These are phyloP conservation scores for Melocanna baccifera DNA, from an alignment of 176 grass and related monocot genomes.

Conservation along the genomic window DNA sequence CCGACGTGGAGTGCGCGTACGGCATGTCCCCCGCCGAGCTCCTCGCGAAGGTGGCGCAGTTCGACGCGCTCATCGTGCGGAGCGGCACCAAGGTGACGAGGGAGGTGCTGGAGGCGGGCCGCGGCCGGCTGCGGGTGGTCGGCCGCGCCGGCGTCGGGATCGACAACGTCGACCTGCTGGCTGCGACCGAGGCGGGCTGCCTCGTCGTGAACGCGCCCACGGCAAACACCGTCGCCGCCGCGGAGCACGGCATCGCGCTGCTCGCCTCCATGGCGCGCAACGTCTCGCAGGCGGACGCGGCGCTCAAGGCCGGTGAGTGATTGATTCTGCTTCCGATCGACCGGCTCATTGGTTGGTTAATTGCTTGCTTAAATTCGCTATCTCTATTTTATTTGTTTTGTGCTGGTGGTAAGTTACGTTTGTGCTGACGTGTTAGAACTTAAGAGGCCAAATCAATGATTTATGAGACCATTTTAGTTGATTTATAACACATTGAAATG, in stretches of 20 bases:
- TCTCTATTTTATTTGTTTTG: neutral
- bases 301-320: slow-evolving; percentile 63
- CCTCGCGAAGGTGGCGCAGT: slow-evolving; percentile 43
- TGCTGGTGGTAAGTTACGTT: neutral
- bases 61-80: slow-evolving; percentile 72
- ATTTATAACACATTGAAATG: neutral
- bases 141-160: slow-evolving; percentile 75
- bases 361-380: neutral
- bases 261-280: slow-evolving; percentile 79
- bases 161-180: slow-evolving; percentile 83
- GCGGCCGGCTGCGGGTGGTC: slow-evolving; percentile 52
- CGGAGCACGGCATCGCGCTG: slow-evolving; percentile 74
- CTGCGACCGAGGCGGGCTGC: slow-evolving; percentile 64
- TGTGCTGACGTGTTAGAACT: neutral
- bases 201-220: slow-evolving; percentile 78
- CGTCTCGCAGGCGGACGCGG: slow-evolving; percentile 57
- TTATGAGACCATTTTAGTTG: slow-evolving; percentile 5
- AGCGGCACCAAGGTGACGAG: slow-evolving; percentile 77
- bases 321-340: neutral
- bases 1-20: slow-evolving; percentile 59
- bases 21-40: slow-evolving; percentile 58
- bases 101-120: slow-evolving; percentile 61
- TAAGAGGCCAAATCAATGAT: neutral
- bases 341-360: neutral
- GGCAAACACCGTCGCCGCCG: slow-evolving; percentile 70